Conservation (phyloP, 1,284 basidiomycete genomes). For the Irpex lacteus region DNA sequence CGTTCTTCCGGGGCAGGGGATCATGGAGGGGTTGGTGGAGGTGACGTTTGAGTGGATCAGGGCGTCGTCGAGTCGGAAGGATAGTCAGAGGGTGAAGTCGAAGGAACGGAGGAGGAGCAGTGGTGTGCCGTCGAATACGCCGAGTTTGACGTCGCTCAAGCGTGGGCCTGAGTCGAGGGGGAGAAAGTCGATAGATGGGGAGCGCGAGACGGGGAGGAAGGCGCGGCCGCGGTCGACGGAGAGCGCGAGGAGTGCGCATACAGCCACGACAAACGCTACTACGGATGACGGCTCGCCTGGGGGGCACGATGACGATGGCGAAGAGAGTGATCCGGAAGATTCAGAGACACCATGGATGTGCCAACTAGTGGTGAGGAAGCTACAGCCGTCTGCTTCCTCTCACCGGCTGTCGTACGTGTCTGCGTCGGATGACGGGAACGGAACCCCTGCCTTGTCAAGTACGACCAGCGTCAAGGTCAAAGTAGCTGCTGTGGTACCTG, state of each 20-base stretch:
- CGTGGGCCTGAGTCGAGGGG: slow-evolving; percentile 6
- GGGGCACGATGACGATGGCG: slow-evolving; percentile 42
- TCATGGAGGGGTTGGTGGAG: slow-evolving; percentile 43
- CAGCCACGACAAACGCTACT: slow-evolving; percentile 11
- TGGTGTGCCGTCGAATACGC: slow-evolving; percentile 21
- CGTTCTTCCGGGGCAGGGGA: neutral
- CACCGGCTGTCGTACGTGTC: neutral
- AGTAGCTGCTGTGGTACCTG: slow-evolving; percentile 83
- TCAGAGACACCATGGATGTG: slow-evolving; percentile 96
- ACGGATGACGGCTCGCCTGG: slow-evolving; percentile 14
- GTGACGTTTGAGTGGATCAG: slow-evolving; percentile 76
- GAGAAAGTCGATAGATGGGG: neutral
- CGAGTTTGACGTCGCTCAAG: slow-evolving; percentile 25
- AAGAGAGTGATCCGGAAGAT: slow-evolving; percentile 90
- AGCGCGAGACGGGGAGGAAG: neutral
- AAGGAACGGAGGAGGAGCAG: slow-evolving; percentile 20
- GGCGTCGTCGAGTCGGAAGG: slow-evolving; percentile 35
- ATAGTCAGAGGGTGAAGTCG: slow-evolving; percentile 17
- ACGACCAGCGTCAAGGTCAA: slow-evolving; percentile 40
- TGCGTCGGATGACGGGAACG: slow-evolving; percentile 9
- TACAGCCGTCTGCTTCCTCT: slow-evolving; percentile 7
- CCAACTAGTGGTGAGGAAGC: slow-evolving; percentile 51
- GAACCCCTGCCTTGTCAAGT: slow-evolving; percentile 1
- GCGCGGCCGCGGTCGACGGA: slow-evolving; percentile 11
- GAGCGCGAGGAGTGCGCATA: slow-evolving; percentile 13